Percentiles rank a stretch among this genome's conserved stretches.
phyloP scores from a whole-genome alignment of 768 basidiomycete genomes.

The Myochromella boudieri region DNA sequence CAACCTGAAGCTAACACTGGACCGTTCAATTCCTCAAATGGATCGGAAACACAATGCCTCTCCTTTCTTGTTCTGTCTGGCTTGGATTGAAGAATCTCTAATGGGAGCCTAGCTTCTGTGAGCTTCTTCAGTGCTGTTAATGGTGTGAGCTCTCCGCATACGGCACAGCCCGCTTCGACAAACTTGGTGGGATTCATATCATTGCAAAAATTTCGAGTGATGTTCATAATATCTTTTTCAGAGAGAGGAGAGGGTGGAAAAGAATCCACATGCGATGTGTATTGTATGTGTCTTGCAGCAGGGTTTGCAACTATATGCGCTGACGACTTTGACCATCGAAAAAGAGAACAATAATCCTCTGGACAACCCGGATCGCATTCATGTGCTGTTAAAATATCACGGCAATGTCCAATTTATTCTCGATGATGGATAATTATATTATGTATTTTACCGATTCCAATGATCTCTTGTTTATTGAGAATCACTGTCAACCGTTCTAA shows the following conservation, averaged over 20 bases:
- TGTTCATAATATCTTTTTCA: background rate
- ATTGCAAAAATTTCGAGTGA: background rate
- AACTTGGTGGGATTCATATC: background rate
- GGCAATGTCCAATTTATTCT: too few species aligned
- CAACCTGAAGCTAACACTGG: slow-evolving; percentile 15
- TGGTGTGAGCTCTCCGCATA: slow-evolving; percentile 13
- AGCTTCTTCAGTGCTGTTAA: slow-evolving; percentile 10
- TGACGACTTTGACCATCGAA: too few species aligned
- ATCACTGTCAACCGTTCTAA: too few species aligned
- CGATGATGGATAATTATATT: too few species aligned
- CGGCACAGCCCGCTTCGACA: slow-evolving; percentile 17
- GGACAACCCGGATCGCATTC: too few species aligned
- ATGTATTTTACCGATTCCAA: too few species aligned
- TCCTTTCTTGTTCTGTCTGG: background rate
- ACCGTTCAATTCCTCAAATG: slow-evolving; percentile 8
- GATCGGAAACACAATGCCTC: background rate
- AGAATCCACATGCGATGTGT: too few species aligned
- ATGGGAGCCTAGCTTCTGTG: background rate
- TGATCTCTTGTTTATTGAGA: too few species aligned
- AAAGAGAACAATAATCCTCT: too few species aligned
- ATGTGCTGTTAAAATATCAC: too few species aligned
- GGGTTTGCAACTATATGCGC: too few species aligned
- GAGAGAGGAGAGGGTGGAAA: background rate
- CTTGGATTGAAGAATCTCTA: slow-evolving; percentile 8
- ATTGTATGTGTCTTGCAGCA: too few species aligned